Percentiles rank a stretch among this genome's conserved stretches.
Evolutionary conservation across 148 eudicot species (phyloP).

Genomic region (Amaranthus hypochondriacus): DNA sequence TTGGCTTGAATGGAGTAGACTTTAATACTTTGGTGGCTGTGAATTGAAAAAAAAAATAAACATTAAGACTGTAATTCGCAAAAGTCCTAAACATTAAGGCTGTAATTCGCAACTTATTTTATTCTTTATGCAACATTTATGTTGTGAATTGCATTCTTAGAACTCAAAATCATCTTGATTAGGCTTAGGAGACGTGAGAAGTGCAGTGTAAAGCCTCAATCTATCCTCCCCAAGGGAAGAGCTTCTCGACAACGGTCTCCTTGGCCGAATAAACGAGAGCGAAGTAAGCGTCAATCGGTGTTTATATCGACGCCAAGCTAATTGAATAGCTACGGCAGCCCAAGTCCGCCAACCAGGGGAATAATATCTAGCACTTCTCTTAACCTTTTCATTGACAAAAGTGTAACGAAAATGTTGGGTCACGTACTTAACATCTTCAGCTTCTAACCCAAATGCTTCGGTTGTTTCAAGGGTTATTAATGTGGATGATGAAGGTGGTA

Average conservation of each 20-base stretch:
- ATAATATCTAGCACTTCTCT: conserved; percentile 85
- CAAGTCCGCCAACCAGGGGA: conserved; percentile 98
- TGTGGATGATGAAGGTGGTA: conserved; percentile 85
- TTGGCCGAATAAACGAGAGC: conserved; percentile 85
- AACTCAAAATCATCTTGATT: conserved; percentile 88
- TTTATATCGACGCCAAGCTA: conserved; percentile 88
- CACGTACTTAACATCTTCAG: conserved; percentile 77
- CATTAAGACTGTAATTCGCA: neutral
- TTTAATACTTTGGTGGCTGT: no score
- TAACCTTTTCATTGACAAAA: conserved; percentile 77
- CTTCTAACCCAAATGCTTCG: conserved; percentile 86
- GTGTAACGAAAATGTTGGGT: conserved; percentile 93
- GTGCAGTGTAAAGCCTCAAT: conserved; percentile 78
- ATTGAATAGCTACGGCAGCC: conserved; percentile 88
- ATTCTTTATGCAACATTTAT: neutral
- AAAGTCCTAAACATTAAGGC: no score
- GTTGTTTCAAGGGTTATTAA: conserved; percentile 77
- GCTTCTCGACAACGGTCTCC: conserved; percentile 81
- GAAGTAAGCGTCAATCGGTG: conserved; percentile 79
- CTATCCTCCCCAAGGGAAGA: conserved; percentile 86
- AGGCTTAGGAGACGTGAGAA: conserved; percentile 92
- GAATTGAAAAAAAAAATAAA: neutral
- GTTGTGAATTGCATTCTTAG: conserved; percentile 4
- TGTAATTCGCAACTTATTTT: neutral
- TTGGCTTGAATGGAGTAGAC: no score